Conservation (phyloP, 2,329 filamentous ascomycete genomes). For the Pyrenochaeta sp. region DNA sequence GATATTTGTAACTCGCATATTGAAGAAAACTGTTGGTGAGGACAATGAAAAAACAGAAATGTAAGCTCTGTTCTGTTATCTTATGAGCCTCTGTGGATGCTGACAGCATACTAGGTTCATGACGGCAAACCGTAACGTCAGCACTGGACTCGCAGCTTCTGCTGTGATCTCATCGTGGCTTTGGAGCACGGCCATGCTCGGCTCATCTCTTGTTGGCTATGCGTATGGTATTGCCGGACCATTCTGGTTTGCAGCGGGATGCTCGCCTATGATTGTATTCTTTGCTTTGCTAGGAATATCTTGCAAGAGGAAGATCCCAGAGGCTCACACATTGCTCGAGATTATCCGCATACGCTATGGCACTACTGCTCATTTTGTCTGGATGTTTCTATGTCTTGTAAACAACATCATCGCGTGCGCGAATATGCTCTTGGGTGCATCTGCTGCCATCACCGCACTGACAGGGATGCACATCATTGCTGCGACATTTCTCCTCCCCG, state of each 20-base stretch:
- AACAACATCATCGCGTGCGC: slow-evolving; percentile 62
- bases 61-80: no score
- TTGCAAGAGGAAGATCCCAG: slow-evolving; percentile 60
- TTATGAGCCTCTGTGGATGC: no score
- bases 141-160: slow-evolving; percentile 56
- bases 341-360: slow-evolving; percentile 61
- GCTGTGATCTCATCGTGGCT: slow-evolving; percentile 60
- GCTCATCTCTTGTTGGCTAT: slow-evolving; percentile 38
- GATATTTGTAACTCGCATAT: neutral
- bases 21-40: neutral
- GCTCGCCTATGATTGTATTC: slow-evolving; percentile 63
- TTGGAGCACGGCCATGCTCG: slow-evolving; percentile 54
- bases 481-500: slow-evolving; percentile 54
- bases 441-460: slow-evolving; percentile 51
- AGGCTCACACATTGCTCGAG: slow-evolving; percentile 63
- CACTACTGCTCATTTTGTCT: slow-evolving; percentile 58
- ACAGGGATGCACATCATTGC: slow-evolving; percentile 61
- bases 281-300: slow-evolving; percentile 61
- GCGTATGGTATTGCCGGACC: slow-evolving; percentile 60
- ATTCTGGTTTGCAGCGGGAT: slow-evolving; percentile 64
- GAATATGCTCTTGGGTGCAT: slow-evolving; percentile 60
- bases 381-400: slow-evolving; percentile 60
- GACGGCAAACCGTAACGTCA: slow-evolving; percentile 31
- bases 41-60: neutral
- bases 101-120: no score